Evolutionary conservation across 371 early-diverging fungal species (phyloP), one percentile per base, ranked within the genome.

Genomic region (Mucor mucedo): DNA sequence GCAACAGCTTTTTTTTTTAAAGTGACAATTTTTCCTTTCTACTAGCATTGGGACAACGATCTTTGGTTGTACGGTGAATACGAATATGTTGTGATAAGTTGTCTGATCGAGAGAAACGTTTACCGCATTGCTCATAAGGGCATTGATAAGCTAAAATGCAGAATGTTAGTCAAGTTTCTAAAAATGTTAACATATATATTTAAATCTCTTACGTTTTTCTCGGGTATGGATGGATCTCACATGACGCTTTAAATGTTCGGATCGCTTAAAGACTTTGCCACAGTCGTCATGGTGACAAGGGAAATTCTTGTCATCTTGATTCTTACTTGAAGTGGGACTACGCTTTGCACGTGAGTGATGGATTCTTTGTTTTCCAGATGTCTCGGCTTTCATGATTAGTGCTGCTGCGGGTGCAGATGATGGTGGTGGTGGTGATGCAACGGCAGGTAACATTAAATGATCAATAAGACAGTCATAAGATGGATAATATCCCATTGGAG

Each of bases 211-310:
- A 84, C 84, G 83, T 54, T 81, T 81, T 47, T 83, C 83, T n/a
- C 69, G 63, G 0, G 84, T 83, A 57, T 86, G 86, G 65, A 86
- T 83, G 7, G 82, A 85, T 8, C 87, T 78, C n/a, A 83, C 72
- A 63, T 93, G 94, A n/a, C 96, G 72, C 75, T 91, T 90, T 57
- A 94, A 78, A 71, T 94, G 93, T 70, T 95, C 94, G 57, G 83
- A 84, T 16, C 94, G 80, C 75, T 91, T 92, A 73, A 94, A 96
- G 41, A 84, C 75, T 53, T 89, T 84, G 44, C 86, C 86, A 63
- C 96, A 95, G 28, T 76, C 78, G 5, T 73, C 73, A 62, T 75
- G 62, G 0, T 69, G 70, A 58, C 88, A 87, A 1, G 69, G 65
- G 63, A 83, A 83, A n/a, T 60, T 76, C 62, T 55, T 79, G 50